Evolutionary conservation across 768 basidiomycete species (phyloP), one percentile per base, ranked within the genome.

Genomic region (Suillus subalutaceus): DNA sequence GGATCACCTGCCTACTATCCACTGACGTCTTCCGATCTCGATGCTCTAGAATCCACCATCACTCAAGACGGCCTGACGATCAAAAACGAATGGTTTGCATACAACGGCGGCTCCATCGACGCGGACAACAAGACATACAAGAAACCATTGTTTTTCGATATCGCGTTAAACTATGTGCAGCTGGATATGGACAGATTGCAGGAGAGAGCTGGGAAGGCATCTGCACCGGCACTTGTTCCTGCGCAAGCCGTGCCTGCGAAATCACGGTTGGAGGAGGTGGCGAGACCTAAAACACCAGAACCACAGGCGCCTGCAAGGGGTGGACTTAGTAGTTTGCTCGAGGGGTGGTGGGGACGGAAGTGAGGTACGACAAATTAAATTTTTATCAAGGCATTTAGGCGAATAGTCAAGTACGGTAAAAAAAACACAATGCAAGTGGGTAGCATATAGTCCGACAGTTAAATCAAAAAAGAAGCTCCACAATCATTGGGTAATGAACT

Each of bases 101-200:
- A 84, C 74, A 93, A 93, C 71, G 92, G 93, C 3, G 93, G 93
- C 3, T 79, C 82, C 7, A 70, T 79, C 41, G 75, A 80, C 15
- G 74, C 75, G 0, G 82, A 85, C 58, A 73, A 81, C 59, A 82
- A 84, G 71, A 76, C 81, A 46, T 81, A 89, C 72, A 89, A 90
- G 80, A 97, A 97, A 74, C 93, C 94, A 18, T 72, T 94, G 48
- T 97, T 98, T 82, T 97, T 96, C 78, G 93, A 97, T 74, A 91
- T 94, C 67, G 96, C 94, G 20, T 87, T 96, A 72, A 97, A 97
- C 78, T 97, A 97, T 73, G 89, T 94, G 63, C 88, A 92, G 68
- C 77, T 95, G 66, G 92, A 96, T 72, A 90, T 96, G 88, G 91
- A 93, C 55, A 80, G 86, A 61, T 77, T 97, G 65, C 79, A 88